Base-by-base conservation (phyloP, 805 yeast genomes). In the Kuraishia molischiana region DNA sequence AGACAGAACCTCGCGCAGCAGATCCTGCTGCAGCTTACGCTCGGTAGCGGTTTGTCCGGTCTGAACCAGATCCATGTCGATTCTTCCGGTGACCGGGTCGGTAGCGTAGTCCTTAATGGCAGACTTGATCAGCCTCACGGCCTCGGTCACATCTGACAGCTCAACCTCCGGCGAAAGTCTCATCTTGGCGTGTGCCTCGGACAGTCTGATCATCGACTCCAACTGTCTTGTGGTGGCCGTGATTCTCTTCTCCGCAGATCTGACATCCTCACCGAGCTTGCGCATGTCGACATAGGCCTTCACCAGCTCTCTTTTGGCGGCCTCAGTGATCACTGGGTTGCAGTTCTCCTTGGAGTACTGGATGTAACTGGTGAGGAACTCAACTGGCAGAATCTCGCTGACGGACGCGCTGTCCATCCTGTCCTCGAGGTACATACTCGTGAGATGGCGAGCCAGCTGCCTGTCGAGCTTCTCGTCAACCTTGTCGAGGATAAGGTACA, bases 161-260 rank as follows among this genome's bases (percentile, higher is more conserved):
- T 79, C 81, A 4, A 92, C 99, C 1, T 49, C 54, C 1, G 67
- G 61, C 1, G 90, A 72, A 22, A 92, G 67, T 49, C 95, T 77
- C 95, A 92, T 85, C 61, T 87, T 89, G 2, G 99, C 98, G 56
- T 92, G 97, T 0, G 97, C 98, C 61, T 92, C 98, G 0, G 95
- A 61, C 37, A 92, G 67, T 53, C 98, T 77, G 47, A 90, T 89
- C 95, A 92, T 85, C 37, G 94, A 80, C 61, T 92, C 98, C 40
- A 92, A 67, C 58, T 92, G 98, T 62, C 99, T 76, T 2, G 99
- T 90, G 0, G 99, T 92, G 3, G 99, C 99, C 0, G 99, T 92
- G 47, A 92, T 84, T 49, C 99, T 69, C 59, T 81, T 84, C 44
- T 92, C 97, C 10, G 86, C 68, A 1, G 87, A 66, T 41, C 95